Conservation (phyloP, 805 yeast species). For the Kluyveromyces dobzhanskii region DNA sequence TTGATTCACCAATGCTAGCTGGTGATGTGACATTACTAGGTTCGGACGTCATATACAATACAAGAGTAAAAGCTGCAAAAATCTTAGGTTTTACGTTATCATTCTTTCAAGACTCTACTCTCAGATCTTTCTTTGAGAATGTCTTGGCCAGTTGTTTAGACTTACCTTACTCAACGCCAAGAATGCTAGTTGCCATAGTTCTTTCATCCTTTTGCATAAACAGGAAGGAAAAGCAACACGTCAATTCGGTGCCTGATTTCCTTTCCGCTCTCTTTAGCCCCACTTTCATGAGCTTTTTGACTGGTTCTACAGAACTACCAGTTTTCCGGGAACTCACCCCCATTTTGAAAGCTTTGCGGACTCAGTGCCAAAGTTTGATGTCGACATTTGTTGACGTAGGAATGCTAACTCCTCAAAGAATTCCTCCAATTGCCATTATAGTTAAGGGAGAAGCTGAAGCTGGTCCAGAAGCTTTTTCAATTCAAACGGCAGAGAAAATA, state of each 20-base stretch:
- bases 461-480: conserved; percentile 85
- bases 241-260: conserved; percentile 20
- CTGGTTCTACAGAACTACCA: conserved; percentile 35
- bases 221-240: conserved; percentile 12
- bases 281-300: conserved; percentile 31
- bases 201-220: conserved; percentile 56
- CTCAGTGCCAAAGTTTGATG: conserved; percentile 77
- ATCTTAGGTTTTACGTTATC: conserved; percentile 68
- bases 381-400: conserved; percentile 72
- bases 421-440: conserved; percentile 79
- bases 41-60: conserved; percentile 58
- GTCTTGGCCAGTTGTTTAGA: conserved; percentile 35
- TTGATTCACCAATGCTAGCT: conserved; percentile 83
- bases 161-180: conserved; percentile 72
- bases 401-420: conserved; percentile 55
- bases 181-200: conserved; percentile 59
- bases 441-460: conserved; percentile 94
- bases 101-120: conserved; percentile 34
- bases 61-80: conserved; percentile 65
- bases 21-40: conserved; percentile 91
- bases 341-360: conserved; percentile 71
- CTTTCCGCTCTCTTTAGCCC: conserved; percentile 26
- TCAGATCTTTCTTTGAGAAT: conserved; percentile 33
- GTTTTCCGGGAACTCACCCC: conserved; percentile 75
- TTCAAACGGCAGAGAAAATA: conserved; percentile 68